Conservation (phyloP, 2,329 filamentous ascomycete species). For the Westerdykella aurantiaca region DNA sequence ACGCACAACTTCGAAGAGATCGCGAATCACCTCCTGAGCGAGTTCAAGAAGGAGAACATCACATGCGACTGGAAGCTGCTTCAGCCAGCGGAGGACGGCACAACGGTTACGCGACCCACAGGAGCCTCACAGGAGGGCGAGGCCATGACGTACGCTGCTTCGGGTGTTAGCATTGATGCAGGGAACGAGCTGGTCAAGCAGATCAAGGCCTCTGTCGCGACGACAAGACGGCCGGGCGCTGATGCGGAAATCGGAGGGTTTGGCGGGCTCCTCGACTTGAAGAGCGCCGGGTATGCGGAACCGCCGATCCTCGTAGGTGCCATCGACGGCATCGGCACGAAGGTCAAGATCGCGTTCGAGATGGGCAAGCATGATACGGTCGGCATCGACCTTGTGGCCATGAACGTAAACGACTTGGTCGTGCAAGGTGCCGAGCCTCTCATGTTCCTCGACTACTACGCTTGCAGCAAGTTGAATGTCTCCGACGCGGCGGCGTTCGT, state of each 20-base stretch:
- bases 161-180: constrained; percentile 89
- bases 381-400: constrained; percentile 92
- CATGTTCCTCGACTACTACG: constrained; percentile 97
- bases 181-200: constrained; percentile 88
- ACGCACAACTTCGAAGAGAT: constrained; percentile 86
- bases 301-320: constrained; percentile 83
- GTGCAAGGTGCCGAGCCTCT: constrained; percentile 92
- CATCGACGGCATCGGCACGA: constrained; percentile 94
- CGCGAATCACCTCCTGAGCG: constrained; percentile 67
- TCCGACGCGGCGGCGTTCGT: constrained; percentile 78
- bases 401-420: constrained; percentile 98
- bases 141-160: constrained; percentile 77
- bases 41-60: constrained; percentile 68
- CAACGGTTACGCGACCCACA: constrained; percentile 35
- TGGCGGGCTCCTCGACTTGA: constrained; percentile 77
- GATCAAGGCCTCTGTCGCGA: constrained; percentile 85
- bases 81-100: constrained; percentile 72
- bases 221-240: constrained; percentile 77
- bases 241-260: constrained; percentile 95
- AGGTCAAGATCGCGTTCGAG: constrained; percentile 89
- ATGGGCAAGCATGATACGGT: constrained; percentile 90
- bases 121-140: constrained; percentile 17
- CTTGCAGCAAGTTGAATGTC: constrained; percentile 80
- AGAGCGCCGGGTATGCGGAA: constrained; percentile 64
- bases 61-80: constrained; percentile 81